Evolutionary conservation across 768 basidiomycete species (phyloP).

Genomic region (Suillus cothurnatus): DNA sequence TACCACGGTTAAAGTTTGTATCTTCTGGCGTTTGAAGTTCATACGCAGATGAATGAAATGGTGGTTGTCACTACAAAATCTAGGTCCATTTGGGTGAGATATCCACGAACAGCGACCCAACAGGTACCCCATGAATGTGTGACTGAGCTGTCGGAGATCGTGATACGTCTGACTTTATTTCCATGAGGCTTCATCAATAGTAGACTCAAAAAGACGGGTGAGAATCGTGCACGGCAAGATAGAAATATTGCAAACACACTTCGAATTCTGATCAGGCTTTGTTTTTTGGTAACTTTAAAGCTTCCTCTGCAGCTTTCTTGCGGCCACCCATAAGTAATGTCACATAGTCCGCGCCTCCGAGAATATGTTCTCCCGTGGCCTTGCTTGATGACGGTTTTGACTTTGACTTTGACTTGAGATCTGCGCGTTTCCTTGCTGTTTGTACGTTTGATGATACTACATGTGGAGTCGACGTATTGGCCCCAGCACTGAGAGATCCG

Average conservation of each 20-base stretch:
- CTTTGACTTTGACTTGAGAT: conserved; percentile 26
- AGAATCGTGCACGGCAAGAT: conserved; percentile 73
- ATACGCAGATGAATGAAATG: background rate
- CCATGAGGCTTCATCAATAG: background rate
- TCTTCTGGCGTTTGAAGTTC: background rate
- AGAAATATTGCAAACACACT: conserved; percentile 41
- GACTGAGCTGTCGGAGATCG: background rate
- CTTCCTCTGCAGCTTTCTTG: conserved; percentile 66
- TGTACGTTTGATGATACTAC: conserved; percentile 13
- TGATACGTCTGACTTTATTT: background rate
- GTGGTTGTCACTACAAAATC: background rate
- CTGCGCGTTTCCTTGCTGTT: conserved; percentile 31
- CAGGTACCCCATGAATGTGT: background rate
- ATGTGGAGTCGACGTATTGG: conserved; percentile 3
- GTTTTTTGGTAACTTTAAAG: conserved; percentile 52
- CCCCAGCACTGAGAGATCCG: background rate
- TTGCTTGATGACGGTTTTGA: conserved; percentile 10
- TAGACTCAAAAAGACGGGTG: conserved; percentile 56
- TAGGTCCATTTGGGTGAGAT: background rate
- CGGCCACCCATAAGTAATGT: conserved; percentile 71
- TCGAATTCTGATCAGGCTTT: conserved; percentile 10
- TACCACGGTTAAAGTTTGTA: background rate
- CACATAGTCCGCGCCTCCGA: conserved; percentile 81
- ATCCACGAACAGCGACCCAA: background rate
- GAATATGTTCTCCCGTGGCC: conserved; percentile 42